Conservation (phyloP, 441 rosid genomes). For the Breynia disticha region DNA sequence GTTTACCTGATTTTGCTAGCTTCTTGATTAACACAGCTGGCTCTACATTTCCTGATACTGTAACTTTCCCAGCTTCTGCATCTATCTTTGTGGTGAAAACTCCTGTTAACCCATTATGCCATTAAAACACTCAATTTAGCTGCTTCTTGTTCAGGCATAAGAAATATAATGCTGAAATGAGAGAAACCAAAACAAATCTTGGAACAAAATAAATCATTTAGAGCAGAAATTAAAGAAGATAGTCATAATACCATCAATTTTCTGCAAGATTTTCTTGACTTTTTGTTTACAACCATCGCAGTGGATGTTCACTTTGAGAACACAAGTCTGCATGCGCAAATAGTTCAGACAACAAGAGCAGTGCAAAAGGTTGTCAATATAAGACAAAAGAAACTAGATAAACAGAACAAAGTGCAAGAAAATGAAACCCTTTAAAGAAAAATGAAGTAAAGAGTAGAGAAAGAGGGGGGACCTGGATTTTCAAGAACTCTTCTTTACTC, state of each 20-base stretch:
- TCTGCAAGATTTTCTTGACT: slow-evolving; percentile 80
- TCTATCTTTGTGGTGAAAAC: slow-evolving; percentile 66
- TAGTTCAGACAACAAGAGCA: slow-evolving; percentile 18
- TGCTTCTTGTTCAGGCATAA: too few relatives aligned
- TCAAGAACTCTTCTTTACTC: slow-evolving; percentile 97
- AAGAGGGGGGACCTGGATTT: slow-evolving; percentile 67
- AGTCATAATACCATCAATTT: slow-evolving; percentile 62
- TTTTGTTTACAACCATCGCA: slow-evolving; percentile 86
- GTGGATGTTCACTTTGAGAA: slow-evolving; percentile 72
- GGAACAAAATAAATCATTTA: background rate
- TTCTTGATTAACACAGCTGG: slow-evolving; percentile 63
- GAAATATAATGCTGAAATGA: background rate
- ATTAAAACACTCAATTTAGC: too few relatives aligned
- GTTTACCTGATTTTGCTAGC: slow-evolving; percentile 63
- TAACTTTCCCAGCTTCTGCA: slow-evolving; percentile 68
- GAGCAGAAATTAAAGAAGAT: background rate
- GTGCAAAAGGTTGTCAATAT: slow-evolving; percentile 11
- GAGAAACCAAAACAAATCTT: background rate
- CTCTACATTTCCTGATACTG: slow-evolving; percentile 63
- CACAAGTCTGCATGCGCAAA: slow-evolving; percentile 56
- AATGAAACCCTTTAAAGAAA: too few relatives aligned
- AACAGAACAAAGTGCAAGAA: background rate
- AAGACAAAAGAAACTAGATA: background rate
- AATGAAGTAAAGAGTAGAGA: too few relatives aligned
- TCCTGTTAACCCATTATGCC: slow-evolving; percentile 49